These are phyloP conservation scores for Diplosphaera chodatii DNA, from an alignment of 139 green algal species.

Conservation along the genomic window DNA sequence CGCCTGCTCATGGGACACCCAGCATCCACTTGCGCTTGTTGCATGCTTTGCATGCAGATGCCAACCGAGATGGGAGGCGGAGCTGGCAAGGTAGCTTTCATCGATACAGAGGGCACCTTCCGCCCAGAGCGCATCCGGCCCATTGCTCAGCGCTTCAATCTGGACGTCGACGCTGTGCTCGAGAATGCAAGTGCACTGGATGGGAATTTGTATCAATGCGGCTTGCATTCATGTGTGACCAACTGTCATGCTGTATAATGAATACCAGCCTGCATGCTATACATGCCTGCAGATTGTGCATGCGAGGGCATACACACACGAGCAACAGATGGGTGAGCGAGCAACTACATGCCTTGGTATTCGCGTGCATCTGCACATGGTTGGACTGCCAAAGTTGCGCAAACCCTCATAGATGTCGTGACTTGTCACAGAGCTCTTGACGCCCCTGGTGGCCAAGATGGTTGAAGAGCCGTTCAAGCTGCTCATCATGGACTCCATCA, in stretches of 20 bases:
- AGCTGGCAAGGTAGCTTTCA: conserved; percentile 68
- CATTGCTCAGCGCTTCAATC: conserved; percentile 78
- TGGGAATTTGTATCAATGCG: too few relatives aligned
- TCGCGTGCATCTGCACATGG: too few relatives aligned
- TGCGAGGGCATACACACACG: conserved; percentile 71
- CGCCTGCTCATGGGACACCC: too few relatives aligned
- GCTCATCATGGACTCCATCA: conserved; percentile 87
- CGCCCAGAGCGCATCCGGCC: conserved; percentile 67
- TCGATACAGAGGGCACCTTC: conserved; percentile 95
- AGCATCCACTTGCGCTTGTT: too few relatives aligned
- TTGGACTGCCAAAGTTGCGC: too few relatives aligned
- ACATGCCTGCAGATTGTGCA: conserved; percentile 50
- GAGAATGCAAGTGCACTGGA: conserved; percentile 54
- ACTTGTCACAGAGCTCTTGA: conserved; percentile 44
- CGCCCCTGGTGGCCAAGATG: conserved; percentile 64
- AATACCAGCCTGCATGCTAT: too few relatives aligned
- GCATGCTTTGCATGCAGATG: conserved; percentile 41
- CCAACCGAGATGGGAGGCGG: conserved; percentile 45
- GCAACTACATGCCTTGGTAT: too few relatives aligned
- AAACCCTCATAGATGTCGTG: too few relatives aligned
- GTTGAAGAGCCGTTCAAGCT: conserved; percentile 72
- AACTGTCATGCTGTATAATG: too few relatives aligned
- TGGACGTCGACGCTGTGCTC: conserved; percentile 70
- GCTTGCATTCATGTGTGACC: too few relatives aligned
- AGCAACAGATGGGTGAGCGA: conserved; percentile 60